Evolutionary conservation across 371 early-diverging fungal species (phyloP), one percentile per base, ranked within the genome.

Genomic region (Zychaea mexicana): DNA sequence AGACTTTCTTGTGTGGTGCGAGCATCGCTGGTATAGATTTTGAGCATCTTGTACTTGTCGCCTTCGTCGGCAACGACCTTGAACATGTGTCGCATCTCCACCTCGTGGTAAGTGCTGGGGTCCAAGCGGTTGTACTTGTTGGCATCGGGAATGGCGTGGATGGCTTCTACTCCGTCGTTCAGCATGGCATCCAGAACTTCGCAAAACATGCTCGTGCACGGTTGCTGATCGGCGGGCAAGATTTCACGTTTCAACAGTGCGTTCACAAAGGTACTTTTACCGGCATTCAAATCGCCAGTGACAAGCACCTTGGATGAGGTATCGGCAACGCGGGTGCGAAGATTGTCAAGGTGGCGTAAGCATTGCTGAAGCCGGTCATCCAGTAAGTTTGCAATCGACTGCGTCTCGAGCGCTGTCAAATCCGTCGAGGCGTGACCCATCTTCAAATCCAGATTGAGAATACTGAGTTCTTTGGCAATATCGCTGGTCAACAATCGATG

Each of bases 271-370:
- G 98, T 96, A 27, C 90, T 89, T 80, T 99, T 99, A 49, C 99
- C 99, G 13, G 96, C 93, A 67, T 99, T 99, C 62, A 99, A 76
- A 72, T 99, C 99, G 57, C 99, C 99, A 2, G 98, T 97, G 39
- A 98, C 96, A 27, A 99, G 79, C 3, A 99, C 94, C 76, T 93
- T 92, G 61, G 94, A 95, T 22, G 92, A 90, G 30, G 89, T 92
- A 81, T 99, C 99, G 15, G 86, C 80, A 12, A 98, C 91, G 28
- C 99, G 90, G 24, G 81, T 79, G 33, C 87, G 70, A 17, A 99
- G 86, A 54, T 88, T 90, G 60, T 92, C 90, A 24, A 97, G 80
- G 70, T 98, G 95, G 31, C 83, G 82, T 47, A 82, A 68, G 66
- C 86, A 86, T 68, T 89, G 86, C 42, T 73, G 65, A 26, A 93